phyloP scores from a whole-genome alignment of 2,329 filamentous ascomycete species.

The Alternaria brassicicola region DNA sequence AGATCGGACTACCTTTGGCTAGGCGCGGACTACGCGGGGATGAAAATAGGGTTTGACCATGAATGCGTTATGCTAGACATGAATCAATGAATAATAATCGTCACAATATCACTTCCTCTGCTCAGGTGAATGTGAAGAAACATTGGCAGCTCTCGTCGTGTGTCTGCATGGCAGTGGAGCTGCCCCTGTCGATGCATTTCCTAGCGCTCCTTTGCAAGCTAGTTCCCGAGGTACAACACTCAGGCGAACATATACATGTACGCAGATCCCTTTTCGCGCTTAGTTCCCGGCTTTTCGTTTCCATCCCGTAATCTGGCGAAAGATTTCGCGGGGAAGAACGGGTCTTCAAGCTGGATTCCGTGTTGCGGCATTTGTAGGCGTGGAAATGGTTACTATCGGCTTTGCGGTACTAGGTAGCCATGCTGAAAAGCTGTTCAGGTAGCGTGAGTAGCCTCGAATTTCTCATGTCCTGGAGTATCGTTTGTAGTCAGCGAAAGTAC shows the following conservation, averaged over 20 bases:
- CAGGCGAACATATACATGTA: conserved; percentile 5
- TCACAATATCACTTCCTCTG: conserved; percentile 16
- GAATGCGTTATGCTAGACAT: conserved; percentile 35
- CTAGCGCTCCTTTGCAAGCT: conserved; percentile 25
- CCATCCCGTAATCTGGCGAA: conserved; percentile 5
- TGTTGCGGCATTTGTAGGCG: neutral
- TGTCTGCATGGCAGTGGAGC: conserved; percentile 20
- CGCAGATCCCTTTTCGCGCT: conserved; percentile 2
- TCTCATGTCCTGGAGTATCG: neutral
- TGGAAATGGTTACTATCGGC: conserved; percentile 6
- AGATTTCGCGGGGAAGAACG: conserved; percentile 5
- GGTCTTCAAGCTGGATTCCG: neutral
- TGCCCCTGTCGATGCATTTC: conserved; percentile 29
- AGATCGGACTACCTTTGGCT: conserved; percentile 7
- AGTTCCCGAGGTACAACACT: conserved; percentile 26
- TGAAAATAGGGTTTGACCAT: conserved; percentile 23
- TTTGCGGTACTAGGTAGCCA: neutral
- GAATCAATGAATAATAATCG: conserved; percentile 34
- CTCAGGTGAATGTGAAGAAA: conserved; percentile 2
- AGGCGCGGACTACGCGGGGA: conserved; percentile 17
- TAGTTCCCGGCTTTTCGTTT: conserved; percentile 1
- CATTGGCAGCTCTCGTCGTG: conserved; percentile 18
- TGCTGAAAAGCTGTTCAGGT: neutral
- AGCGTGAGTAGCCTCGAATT: neutral
- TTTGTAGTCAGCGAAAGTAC: neutral